phyloP scores from a whole-genome alignment of 2,329 filamentous ascomycete genomes.

The Hypomyces rosellus region DNA sequence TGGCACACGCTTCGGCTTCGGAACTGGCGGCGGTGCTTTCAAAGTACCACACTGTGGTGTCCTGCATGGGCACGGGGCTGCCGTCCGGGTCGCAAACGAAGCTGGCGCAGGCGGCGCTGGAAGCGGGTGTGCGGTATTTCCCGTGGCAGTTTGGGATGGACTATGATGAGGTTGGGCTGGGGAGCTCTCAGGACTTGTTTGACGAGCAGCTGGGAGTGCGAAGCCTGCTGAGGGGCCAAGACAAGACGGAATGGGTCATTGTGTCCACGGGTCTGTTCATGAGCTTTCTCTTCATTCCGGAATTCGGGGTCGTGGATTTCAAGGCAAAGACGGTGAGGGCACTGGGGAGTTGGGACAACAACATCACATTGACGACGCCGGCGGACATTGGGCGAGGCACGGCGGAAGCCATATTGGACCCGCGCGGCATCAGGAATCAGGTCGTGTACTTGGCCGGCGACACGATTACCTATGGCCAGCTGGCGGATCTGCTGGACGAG shows the following conservation, averaged over 20 bases:
- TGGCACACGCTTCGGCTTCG: slow-evolving; percentile 28
- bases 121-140: slow-evolving; percentile 47
- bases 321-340: slow-evolving; percentile 38
- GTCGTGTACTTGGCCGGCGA: slow-evolving; percentile 57
- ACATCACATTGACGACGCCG: slow-evolving; percentile 56
- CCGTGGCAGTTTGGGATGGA: slow-evolving; percentile 73
- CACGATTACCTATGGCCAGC: slow-evolving; percentile 49
- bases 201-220: slow-evolving; percentile 61
- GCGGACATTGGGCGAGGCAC: slow-evolving; percentile 57
- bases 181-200: slow-evolving; percentile 57
- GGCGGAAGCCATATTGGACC: slow-evolving; percentile 47
- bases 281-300: slow-evolving; percentile 59
- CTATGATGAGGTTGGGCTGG: slow-evolving; percentile 57
- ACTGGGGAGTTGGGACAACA: slow-evolving; percentile 55
- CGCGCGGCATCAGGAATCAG: slow-evolving; percentile 27
- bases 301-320: slow-evolving; percentile 57
- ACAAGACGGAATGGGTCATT: slow-evolving; percentile 51
- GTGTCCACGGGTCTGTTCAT: slow-evolving; percentile 66
- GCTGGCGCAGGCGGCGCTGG: slow-evolving; percentile 48
- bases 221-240: slow-evolving; percentile 35
- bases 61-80: slow-evolving; percentile 54
- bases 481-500: slow-evolving; percentile 48
- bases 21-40: slow-evolving; percentile 38
- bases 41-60: slow-evolving; percentile 49
- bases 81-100: slow-evolving; percentile 51